Base-by-base conservation (phyloP, 2,329 filamentous ascomycete species). In the Cordyceps farinosa region DNA sequence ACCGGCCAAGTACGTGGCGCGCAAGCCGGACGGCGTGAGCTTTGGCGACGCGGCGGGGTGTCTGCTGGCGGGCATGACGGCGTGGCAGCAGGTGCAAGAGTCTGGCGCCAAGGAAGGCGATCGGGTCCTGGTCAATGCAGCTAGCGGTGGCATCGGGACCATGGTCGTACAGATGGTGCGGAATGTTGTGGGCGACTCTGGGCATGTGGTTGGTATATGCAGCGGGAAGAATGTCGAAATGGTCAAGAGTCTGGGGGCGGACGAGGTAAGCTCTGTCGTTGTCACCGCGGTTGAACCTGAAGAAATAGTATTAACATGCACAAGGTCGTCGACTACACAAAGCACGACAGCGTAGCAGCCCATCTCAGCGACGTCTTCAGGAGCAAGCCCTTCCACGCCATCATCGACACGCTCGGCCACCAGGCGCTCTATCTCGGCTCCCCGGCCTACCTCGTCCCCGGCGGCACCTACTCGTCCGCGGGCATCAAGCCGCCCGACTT, bases 341-440 rank as follows among this genome's bases (percentile, higher is more conserved):
- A 72, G 7, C 72, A 79, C 63, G 65, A 70, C 0, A 66, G 74
- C 5, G 68, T 84, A 1, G 66, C 77, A 1, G 65, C 69, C 0
- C 66, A 76, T 38, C 70, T 83, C 9, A 68, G 70, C 0, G 60
- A 68, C 8, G 57, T 67, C 51, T 80, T 74, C 67, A 69, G 66
- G 3, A 42, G 65, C 29, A 38, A 66, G n/a, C 65, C 73, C 0
- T 77, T 79, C 51, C 75, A 83, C 67, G 68, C 78, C 50, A 77
- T 84, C 58, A 75, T 84, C 51, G 83, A 85, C 67, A 80, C 78
- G 51, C 75, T 80, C 5, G 82, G 83, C 13, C 76, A 76, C 29
- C 79, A 83, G 52, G 69, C 78, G 2, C 71, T 85, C 27, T 84
- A 79, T 67, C 63, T 67, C 9, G 64, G 77, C 27, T 78, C 73